Base-by-base conservation (phyloP, 2,329 filamentous ascomycete genomes). In the Rugonectria rugulosa region DNA sequence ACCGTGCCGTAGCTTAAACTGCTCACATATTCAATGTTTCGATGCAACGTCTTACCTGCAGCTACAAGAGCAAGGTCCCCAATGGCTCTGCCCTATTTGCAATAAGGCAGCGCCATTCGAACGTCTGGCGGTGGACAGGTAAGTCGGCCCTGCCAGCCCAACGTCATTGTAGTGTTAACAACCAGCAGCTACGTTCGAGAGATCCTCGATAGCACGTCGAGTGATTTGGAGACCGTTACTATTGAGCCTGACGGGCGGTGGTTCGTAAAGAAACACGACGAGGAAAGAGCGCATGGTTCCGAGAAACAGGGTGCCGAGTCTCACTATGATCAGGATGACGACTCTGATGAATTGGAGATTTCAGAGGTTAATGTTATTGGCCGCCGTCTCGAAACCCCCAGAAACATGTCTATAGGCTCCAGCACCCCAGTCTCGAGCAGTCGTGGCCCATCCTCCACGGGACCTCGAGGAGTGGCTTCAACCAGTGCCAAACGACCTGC, bases 51-150 rank as follows among this genome's bases (percentile, higher is more conserved):
- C 92, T 2, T 99, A 97, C 70, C 81, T 99, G 17, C 91, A 97
- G 66, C 77, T 99, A 23, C 94, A 98, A 71, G 92, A 98, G 71
- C 95, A 99, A 77, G 94, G 92, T 0, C 95, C 95, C 0, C 96
- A 95, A 15, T 99, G 95, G 95, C 81, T 87, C n/a, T 99, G 95
- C 68, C 95, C 95, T 1, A 88, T 97, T 19, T 99, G 95, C 78
- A 94, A 89, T 73, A 96, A 93, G 68, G 76, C 85, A 0, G 88
- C 92, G 2, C 86, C 88, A 0, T 99, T 91, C 72, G 89, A 94
- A 45, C 87, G 85, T 42, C 77, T 99, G 20, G 92, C 91, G 10
- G 86, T 98, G 24, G 95, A 99, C 65, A 90, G 95, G 85, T 95
- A 80, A 75, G 86, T 77, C 8, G 23, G 21, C 20, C 2, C 11